Conservation (phyloP, 768 basidiomycete species). For the Termitomyces sp. region DNA sequence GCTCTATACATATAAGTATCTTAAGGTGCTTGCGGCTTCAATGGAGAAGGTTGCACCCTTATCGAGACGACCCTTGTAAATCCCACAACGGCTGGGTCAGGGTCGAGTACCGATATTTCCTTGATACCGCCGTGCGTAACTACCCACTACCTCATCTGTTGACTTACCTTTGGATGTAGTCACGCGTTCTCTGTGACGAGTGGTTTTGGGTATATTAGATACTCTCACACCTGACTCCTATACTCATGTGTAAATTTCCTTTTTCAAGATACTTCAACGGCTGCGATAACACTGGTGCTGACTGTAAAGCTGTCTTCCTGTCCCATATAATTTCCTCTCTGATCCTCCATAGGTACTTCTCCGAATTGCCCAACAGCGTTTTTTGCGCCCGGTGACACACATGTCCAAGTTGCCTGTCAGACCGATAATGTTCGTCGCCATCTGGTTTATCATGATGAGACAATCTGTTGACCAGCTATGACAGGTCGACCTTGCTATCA, state of each 20-base stretch:
- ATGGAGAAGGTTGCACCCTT: constrained; percentile 33
- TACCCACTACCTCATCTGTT: not conserved
- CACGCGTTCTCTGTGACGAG: constrained; percentile 33
- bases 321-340: not conserved
- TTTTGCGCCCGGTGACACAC: constrained; percentile 24
- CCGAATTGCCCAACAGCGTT: constrained; percentile 32
- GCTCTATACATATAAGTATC: not conserved
- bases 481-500: constrained; percentile 15
- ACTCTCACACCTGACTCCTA: not conserved
- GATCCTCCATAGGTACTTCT: constrained; percentile 22
- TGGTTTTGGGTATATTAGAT: constrained; percentile 29
- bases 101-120: constrained; percentile 31
- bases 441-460: not conserved
- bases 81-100: constrained; percentile 22
- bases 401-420: constrained; percentile 27
- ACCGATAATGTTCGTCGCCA: constrained; percentile 1
- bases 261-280: constrained; percentile 32
- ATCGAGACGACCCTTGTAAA: constrained; percentile 33
- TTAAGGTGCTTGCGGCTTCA: constrained; percentile 27
- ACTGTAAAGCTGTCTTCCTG: constrained; percentile 25
- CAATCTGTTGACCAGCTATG: not conserved
- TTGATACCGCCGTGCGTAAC: constrained; percentile 35
- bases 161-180: constrained; percentile 14
- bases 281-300: constrained; percentile 35
- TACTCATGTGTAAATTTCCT: not conserved